Percentiles rank a stretch among this genome's conserved stretches.
Evolutionary conservation across 106 monocot species (phyloP).

Genomic region (Gastrodia elata): DNA sequence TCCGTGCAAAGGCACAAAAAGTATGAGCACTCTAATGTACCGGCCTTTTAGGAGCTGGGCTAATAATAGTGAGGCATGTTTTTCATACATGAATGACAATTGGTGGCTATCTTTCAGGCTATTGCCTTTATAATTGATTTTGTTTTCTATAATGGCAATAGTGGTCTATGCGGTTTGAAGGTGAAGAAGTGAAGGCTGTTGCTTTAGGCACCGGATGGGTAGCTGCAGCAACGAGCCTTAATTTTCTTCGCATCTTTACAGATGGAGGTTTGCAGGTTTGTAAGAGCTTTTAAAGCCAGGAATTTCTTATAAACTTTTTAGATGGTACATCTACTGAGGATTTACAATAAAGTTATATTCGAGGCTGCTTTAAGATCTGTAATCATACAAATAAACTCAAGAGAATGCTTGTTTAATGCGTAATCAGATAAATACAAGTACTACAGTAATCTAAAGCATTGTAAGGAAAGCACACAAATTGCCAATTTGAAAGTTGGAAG

Average conservation of each 20-base stretch:
- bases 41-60: slow-evolving; percentile 99
- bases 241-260: slow-evolving; percentile 86
- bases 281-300: no score
- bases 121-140: not conserved
- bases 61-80: slow-evolving; percentile 78
- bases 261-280: slow-evolving; percentile 94
- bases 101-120: not conserved
- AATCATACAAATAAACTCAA: no score
- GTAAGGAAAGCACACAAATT: no score
- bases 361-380: no score
- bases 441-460: no score
- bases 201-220: slow-evolving; percentile 82
- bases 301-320: no score
- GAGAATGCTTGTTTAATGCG: no score
- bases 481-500: no score
- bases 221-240: slow-evolving; percentile 72
- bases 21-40: slow-evolving; percentile 93
- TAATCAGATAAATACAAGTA: no score
- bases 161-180: slow-evolving; percentile 99
- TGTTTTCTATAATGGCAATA: slow-evolving; percentile 11
- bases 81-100: slow-evolving; percentile 4
- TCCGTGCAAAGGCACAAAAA: slow-evolving; percentile 85
- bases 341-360: no score
- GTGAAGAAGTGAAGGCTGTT: slow-evolving; percentile 91
- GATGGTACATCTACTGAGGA: no score